Evolutionary conservation across 352 stramenopile species (phyloP), one percentile per base, ranked within the genome.

Genomic region (Globisporangium polare): DNA sequence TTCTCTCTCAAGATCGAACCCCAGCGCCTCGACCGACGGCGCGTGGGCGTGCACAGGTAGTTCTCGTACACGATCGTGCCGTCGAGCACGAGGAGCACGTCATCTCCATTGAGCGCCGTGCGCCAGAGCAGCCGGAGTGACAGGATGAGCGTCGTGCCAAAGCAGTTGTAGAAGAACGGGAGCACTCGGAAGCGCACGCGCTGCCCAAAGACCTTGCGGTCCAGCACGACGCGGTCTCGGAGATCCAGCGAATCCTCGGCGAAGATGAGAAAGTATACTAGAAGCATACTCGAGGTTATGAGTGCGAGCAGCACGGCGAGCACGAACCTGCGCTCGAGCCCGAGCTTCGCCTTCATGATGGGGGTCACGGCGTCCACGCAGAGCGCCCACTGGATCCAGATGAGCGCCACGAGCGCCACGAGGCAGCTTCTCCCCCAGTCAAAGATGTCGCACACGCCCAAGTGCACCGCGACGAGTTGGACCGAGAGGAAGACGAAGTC

Each of bases 401-500:
- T 51, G 57, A 45, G 47, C 15, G 51, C 51, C 20, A 57, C 15
- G 7, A 58, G 7, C n/a, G 52, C 63, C 12, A 62, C 20, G 4
- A 35, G 15, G 8, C 29, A 31, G 3, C 39, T 43, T 4, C 27
- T 5, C 1, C 57, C 26, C 72, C 72, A 79, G 3, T 53, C 24
- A 22, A 71, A 72, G 13, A 74, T 53, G 27, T 71, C 68, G 7
- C 62, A 69, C 6, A 74, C 33, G 15, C 62, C 66, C 9, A 67
- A 5, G 35, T 63, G 49, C 5, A 67, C 37, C 5, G 52, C 15
- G 5, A 39, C 54, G 22, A 74, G 13, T 33, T 79, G 72, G 4
- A 67, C 27, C n/a, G 72, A 72, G 37, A 76, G 35, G 51, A 74
- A 79, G 1, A 63, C 43, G 35, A 76, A 72, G 62, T 79, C 63